These are phyloP conservation scores for Cyclanthera cordifolia DNA, from an alignment of 306 rosid genomes.

Conservation along the genomic window DNA sequence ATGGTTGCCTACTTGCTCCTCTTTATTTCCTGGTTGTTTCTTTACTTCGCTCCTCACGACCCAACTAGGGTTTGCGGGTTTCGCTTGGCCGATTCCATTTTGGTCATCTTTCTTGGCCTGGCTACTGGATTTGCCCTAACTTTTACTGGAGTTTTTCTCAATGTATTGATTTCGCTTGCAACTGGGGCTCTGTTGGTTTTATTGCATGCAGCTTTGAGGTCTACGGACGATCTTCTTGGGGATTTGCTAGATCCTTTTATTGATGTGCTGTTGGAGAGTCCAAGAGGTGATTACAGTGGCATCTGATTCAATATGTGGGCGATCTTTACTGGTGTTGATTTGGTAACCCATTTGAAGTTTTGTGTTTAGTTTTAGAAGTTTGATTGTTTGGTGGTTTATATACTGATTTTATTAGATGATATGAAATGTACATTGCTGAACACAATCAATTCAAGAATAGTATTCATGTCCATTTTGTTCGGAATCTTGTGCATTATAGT, in stretches of 20 bases:
- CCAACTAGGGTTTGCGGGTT: constrained; percentile 28
- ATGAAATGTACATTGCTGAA: constrained; percentile 12
- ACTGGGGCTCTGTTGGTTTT: constrained; percentile 17
- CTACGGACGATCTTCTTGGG: constrained; percentile 31
- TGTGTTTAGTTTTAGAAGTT: not conserved
- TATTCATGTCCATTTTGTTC: not conserved
- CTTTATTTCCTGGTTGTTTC: constrained; percentile 38
- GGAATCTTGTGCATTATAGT: not conserved
- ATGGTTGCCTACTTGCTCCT: constrained; percentile 25
- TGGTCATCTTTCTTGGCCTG: constrained; percentile 17
- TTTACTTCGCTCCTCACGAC: constrained; percentile 41
- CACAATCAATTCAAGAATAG: not conserved
- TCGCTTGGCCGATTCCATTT: constrained; percentile 17
- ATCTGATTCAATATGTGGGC: constrained; percentile 19
- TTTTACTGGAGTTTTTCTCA: constrained; percentile 31
- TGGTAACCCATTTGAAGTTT: not conserved
- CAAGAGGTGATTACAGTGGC: constrained; percentile 27
- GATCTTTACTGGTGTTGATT: not conserved
- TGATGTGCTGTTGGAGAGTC: constrained; percentile 27
- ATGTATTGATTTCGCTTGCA: constrained; percentile 20
- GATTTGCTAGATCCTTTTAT: constrained; percentile 47
- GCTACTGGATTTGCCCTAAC: constrained; percentile 26
- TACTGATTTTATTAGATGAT: constrained; percentile 13
- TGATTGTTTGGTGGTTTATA: not conserved
- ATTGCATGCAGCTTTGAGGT: constrained; percentile 32